phyloP scores from a whole-genome alignment of 495 filamentous ascomycete genomes.

The Neurospora tetrasperma region DNA sequence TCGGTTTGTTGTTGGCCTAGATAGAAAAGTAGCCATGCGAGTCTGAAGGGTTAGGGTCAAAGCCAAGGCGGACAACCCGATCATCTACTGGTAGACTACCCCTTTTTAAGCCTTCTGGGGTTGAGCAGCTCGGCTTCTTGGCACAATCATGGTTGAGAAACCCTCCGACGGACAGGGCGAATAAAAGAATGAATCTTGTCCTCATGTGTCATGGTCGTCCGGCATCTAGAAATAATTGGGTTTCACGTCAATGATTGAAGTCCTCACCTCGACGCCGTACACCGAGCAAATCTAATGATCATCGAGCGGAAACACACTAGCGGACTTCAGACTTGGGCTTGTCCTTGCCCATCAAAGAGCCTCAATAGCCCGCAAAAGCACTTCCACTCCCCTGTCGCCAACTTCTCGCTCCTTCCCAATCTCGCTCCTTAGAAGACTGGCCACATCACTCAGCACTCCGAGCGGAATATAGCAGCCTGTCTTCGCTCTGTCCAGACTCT shows the following conservation, averaged over 20 bases:
- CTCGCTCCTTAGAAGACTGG: slow-evolving; percentile 59
- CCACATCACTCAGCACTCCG: slow-evolving; percentile 85
- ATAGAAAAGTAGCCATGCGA: neutral
- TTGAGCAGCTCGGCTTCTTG: neutral
- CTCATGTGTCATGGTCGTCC: neutral
- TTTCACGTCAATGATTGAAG: neutral
- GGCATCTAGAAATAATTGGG: neutral
- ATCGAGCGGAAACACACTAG: neutral
- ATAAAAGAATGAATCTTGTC: neutral
- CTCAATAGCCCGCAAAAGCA: slow-evolving; percentile 68
- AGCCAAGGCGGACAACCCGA: neutral
- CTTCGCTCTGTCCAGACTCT: slow-evolving; percentile 73
- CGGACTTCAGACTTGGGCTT: neutral
- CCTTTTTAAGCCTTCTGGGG: neutral
- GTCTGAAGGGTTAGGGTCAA: neutral
- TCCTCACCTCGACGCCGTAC: neutral
- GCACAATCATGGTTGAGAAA: neutral
- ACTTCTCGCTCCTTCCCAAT: slow-evolving; percentile 34
- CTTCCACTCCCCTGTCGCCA: slow-evolving; percentile 48
- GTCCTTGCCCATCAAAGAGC: slow-evolving; percentile 42
- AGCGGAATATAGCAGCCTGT: slow-evolving; percentile 70
- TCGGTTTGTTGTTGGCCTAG: neutral
- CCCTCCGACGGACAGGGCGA: neutral
- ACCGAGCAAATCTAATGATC: neutral
- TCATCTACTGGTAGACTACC: neutral